phyloP scores from a whole-genome alignment of 192 early-diverging fungal species.

The Glomus cerebriforme region DNA sequence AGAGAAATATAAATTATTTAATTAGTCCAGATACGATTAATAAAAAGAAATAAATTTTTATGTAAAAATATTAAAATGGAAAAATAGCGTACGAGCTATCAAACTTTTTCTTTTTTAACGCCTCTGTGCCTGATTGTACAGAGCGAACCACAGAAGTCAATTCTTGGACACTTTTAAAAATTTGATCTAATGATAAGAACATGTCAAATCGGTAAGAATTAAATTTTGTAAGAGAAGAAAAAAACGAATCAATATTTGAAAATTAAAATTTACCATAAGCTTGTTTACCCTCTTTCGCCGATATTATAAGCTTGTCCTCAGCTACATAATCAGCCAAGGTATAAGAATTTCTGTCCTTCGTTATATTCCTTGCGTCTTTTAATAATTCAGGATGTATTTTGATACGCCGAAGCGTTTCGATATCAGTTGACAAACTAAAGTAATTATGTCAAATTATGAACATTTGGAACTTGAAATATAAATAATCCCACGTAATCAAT shows the following conservation, averaged over 20 bases:
- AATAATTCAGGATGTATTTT: conserved; percentile 49
- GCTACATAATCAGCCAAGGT: conserved; percentile 11
- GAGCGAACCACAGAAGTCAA: not conserved
- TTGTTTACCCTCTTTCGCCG: conserved; percentile 10
- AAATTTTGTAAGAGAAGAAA: not conserved
- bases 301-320: not conserved
- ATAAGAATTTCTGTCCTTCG: not conserved
- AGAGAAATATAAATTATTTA: not conserved
- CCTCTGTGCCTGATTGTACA: conserved; percentile 13
- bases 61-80: not conserved
- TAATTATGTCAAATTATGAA: not conserved
- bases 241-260: not conserved
- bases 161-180: not conserved
- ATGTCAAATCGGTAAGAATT: not conserved
- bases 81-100: conserved; percentile 12
- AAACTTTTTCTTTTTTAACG: conserved; percentile 22
- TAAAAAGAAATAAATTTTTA: not conserved
- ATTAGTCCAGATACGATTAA: not conserved
- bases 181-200: not conserved
- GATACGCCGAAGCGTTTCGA: conserved; percentile 47
- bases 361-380: not conserved
- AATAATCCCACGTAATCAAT: not conserved
- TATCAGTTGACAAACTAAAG: conserved; percentile 41
- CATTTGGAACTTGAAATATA: not conserved
- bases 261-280: not conserved